Evolutionary conservation across 495 filamentous ascomycete genomes (phyloP).

Genomic region (Tuber indicum): DNA sequence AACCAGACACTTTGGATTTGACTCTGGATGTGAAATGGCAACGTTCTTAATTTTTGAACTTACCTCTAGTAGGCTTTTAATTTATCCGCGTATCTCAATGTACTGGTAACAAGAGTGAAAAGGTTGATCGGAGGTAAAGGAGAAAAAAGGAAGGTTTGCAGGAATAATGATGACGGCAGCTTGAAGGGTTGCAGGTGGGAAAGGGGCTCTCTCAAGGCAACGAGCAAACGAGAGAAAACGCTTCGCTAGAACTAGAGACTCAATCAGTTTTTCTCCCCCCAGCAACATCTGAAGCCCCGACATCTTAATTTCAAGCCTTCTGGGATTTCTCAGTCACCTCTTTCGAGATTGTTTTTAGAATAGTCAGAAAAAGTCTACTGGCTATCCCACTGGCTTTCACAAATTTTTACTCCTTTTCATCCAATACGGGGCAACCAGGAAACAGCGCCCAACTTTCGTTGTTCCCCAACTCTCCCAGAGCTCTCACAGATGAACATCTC

Average conservation of each 20-base stretch:
- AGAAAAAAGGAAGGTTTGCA: too few species aligned
- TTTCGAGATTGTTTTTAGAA: not conserved
- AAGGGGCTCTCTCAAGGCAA: too few species aligned
- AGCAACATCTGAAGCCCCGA: not conserved
- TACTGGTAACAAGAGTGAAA: too few species aligned
- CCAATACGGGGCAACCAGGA: constrained; percentile 54
- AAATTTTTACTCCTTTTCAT: not conserved
- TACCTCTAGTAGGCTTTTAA: too few species aligned
- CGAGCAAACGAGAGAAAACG: too few species aligned
- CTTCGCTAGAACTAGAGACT: not conserved
- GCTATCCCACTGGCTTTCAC: not conserved
- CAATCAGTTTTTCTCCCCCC: not conserved
- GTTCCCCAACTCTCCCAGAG: constrained; percentile 55
- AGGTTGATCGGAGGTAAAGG: too few species aligned
- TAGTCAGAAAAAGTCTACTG: not conserved
- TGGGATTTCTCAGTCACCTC: not conserved
- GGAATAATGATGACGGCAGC: too few species aligned
- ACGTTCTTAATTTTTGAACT: too few species aligned
- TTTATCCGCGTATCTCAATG: too few species aligned
- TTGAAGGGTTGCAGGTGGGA: too few species aligned
- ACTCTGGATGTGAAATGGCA: too few species aligned
- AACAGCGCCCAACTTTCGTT: constrained; percentile 75
- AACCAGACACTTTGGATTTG: too few species aligned
- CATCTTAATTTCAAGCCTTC: not conserved
- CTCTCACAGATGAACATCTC: constrained; percentile 56